Conservation (phyloP, 768 basidiomycete genomes). For the Lentinula sp. region DNA sequence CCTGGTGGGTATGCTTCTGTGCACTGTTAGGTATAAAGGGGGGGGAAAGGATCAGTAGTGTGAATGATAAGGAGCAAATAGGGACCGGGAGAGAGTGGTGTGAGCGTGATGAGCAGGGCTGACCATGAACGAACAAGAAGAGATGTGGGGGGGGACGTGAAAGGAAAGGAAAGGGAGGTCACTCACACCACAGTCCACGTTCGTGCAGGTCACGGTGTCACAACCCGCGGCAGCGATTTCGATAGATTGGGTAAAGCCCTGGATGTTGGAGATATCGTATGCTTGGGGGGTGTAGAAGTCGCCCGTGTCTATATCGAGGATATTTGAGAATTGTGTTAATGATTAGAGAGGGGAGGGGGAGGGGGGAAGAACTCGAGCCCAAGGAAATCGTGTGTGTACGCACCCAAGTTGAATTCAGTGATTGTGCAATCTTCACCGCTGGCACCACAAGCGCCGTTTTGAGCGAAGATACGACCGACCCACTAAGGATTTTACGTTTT, state of each 20-base stretch:
- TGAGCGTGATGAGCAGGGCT: too few relatives aligned
- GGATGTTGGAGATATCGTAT: constrained; percentile 40
- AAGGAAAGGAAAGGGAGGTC: neutral
- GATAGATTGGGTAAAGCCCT: constrained; percentile 34
- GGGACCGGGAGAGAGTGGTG: too few relatives aligned
- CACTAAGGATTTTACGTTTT: constrained; percentile 18
- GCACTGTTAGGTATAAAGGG: neutral
- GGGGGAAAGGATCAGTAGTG: neutral
- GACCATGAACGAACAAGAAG: neutral
- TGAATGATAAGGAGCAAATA: neutral
- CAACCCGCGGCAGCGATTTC: constrained; percentile 28
- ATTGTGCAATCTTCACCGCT: constrained; percentile 33
- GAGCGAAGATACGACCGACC: constrained; percentile 35
- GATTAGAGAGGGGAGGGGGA: neutral
- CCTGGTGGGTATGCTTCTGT: constrained; percentile 2
- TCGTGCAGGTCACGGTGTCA: constrained; percentile 32
- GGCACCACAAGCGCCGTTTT: constrained; percentile 29
- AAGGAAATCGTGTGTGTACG: constrained; percentile 4
- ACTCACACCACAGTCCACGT: constrained; percentile 25
- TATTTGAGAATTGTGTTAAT: neutral
- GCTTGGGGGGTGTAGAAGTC: constrained; percentile 20
- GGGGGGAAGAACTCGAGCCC: neutral
- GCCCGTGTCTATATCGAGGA: constrained; percentile 9
- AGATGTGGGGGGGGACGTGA: neutral
- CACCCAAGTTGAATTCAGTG: constrained; percentile 34